A percentile compares a stretch with the other conserved stretches of the same genome.
Evolutionary conservation across 352 stramenopile genomes (phyloP).

Genomic region (Phytophthora niederhauseri): DNA sequence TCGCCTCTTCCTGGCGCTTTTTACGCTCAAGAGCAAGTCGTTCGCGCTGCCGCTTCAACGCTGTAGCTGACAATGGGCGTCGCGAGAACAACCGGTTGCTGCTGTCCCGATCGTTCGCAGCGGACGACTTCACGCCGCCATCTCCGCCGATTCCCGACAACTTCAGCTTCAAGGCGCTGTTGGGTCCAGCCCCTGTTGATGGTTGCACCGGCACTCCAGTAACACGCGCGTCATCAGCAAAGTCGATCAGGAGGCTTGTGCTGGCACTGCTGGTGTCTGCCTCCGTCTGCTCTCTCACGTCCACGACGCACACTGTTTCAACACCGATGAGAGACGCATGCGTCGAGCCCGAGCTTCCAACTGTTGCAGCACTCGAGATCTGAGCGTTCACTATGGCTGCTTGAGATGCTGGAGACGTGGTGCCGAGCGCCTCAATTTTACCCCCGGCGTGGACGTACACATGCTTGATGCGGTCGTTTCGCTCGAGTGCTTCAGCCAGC

Average conservation of each 20-base stretch:
- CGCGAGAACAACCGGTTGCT: conserved; percentile 67
- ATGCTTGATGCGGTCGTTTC: conserved; percentile 93
- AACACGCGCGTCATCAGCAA: conserved; percentile 33
- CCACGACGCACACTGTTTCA: conserved; percentile 95
- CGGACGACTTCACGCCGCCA: conserved; percentile 27
- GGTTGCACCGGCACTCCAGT: conserved; percentile 5
- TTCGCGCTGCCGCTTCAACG: conserved; percentile 80
- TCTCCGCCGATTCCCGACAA: conserved; percentile 38
- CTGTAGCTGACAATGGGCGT: conserved; percentile 57
- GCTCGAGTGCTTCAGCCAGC: conserved; percentile 94
- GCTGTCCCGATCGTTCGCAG: conserved; percentile 56
- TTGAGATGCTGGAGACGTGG: conserved; percentile 45
- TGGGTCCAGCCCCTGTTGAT: conserved; percentile 25
- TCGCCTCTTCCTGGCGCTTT: conserved; percentile 68
- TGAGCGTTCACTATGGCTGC: conserved; percentile 53
- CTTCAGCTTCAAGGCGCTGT: conserved; percentile 68
- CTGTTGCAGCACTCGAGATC: conserved; percentile 43
- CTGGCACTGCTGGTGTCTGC: conserved; percentile 27
- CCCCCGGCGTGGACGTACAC: conserved; percentile 96
- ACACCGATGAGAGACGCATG: conserved; percentile 79
- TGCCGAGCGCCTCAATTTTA: conserved; percentile 95
- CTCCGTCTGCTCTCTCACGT: conserved; percentile 89
- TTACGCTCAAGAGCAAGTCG: conserved; percentile 65
- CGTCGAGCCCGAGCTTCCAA: conserved; percentile 18
- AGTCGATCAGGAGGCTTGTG: conserved; percentile 32